These are phyloP conservation scores for Trichophaea hybrida DNA, from an alignment of 2,329 filamentous ascomycete species.

Conservation along the genomic window DNA sequence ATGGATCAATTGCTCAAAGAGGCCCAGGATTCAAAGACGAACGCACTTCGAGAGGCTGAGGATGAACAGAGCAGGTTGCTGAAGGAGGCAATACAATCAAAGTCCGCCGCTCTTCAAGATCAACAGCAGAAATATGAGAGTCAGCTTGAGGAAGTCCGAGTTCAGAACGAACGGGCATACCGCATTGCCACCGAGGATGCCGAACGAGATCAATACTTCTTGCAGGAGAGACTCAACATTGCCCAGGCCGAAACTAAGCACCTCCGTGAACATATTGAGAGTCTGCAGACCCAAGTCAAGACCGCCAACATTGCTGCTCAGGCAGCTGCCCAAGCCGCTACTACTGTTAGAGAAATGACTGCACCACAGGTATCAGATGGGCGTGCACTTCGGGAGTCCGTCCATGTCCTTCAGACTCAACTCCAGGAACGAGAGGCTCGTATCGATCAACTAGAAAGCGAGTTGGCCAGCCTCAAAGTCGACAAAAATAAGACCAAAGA, in stretches of 20 bases:
- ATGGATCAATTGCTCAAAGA: constrained; percentile 56
- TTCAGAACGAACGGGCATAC: constrained; percentile 59
- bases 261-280: constrained; percentile 67
- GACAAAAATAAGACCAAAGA: constrained; percentile 73
- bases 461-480: constrained; percentile 53
- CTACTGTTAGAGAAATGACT: constrained; percentile 37
- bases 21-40: constrained; percentile 52
- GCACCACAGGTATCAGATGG: constrained; percentile 26
- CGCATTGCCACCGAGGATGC: constrained; percentile 66
- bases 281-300: constrained; percentile 70
- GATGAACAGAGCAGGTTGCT: constrained; percentile 33
- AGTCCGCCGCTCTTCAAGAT: constrained; percentile 42
- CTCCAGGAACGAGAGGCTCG: constrained; percentile 81
- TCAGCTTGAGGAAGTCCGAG: constrained; percentile 54
- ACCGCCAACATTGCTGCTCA: constrained; percentile 65
- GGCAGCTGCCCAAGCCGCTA: constrained; percentile 65
- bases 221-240: constrained; percentile 66
- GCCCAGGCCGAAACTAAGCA: constrained; percentile 74
- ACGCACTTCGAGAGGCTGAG: constrained; percentile 38
- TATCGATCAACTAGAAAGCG: constrained; percentile 73
- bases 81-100: constrained; percentile 39
- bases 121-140: constrained; percentile 49
- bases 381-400: constrained; percentile 75
- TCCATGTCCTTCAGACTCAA: constrained; percentile 91
- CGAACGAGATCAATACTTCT: constrained; percentile 61